Evolutionary conservation across 2,329 filamentous ascomycete species (phyloP).

Genomic region (Fusarium sp.): DNA sequence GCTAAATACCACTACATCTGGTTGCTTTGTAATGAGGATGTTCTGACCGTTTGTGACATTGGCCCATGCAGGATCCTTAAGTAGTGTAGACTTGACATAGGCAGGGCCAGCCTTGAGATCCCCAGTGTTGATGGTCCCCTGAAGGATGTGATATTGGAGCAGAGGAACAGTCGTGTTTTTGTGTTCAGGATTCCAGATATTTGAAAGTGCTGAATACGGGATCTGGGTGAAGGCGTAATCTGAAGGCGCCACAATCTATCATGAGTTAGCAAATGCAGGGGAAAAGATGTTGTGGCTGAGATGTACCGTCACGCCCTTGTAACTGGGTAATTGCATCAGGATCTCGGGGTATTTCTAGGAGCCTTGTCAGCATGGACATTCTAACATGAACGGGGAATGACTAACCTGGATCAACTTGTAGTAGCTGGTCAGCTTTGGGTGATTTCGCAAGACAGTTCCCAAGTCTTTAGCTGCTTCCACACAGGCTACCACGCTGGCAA

Average conservation of each 20-base stretch:
- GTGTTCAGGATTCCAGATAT: constrained; percentile 60
- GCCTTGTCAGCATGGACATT: not conserved
- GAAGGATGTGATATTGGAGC: constrained; percentile 72
- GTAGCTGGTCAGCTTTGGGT: constrained; percentile 58
- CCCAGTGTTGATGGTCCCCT: constrained; percentile 59
- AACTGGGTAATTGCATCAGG: constrained; percentile 57
- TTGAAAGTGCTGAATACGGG: constrained; percentile 61
- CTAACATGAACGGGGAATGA: not conserved
- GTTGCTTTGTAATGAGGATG: constrained; percentile 59
- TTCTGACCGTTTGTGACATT: constrained; percentile 64
- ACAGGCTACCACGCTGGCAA: constrained; percentile 39
- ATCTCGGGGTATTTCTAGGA: constrained; percentile 60
- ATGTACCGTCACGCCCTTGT: constrained; percentile 59
- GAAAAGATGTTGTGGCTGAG: not conserved
- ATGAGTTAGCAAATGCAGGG: not conserved
- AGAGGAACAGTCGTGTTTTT: constrained; percentile 60
- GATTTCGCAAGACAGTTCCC: constrained; percentile 52
- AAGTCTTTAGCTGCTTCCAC: constrained; percentile 49
- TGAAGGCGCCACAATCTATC: constrained; percentile 66
- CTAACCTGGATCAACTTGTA: constrained; percentile 57
- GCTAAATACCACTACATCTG: constrained; percentile 60
- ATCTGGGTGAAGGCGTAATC: constrained; percentile 69
- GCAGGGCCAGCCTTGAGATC: constrained; percentile 53
- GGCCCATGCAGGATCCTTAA: constrained; percentile 56
- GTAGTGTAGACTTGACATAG: constrained; percentile 57